Evolutionary conservation across 2,329 filamentous ascomycete species (phyloP).

Genomic region (Balansia obtecta): DNA sequence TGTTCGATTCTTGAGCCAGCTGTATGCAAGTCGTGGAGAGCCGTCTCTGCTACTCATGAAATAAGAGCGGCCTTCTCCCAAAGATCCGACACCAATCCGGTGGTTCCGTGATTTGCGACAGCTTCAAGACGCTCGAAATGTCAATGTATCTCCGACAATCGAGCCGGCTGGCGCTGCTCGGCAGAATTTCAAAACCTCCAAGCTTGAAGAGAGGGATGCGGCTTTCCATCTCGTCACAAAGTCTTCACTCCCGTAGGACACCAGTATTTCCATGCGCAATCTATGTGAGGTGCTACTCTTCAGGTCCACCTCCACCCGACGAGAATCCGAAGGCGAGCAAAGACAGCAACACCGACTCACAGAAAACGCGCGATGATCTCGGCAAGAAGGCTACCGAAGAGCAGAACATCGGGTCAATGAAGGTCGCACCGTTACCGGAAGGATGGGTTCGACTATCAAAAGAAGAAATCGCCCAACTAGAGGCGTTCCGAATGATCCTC

Average conservation of each 20-base stretch:
- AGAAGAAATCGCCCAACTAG: slow-evolving; percentile 38
- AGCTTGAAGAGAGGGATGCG: slow-evolving; percentile 34
- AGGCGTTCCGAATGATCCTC: slow-evolving; percentile 48
- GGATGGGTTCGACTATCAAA: slow-evolving; percentile 35
- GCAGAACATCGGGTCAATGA: slow-evolving; percentile 14
- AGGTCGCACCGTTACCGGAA: slow-evolving; percentile 24
- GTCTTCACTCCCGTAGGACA: slow-evolving; percentile 21
- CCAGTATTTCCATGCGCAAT: slow-evolving; percentile 21
- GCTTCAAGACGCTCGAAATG: slow-evolving; percentile 33
- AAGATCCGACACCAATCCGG: slow-evolving; percentile 16
- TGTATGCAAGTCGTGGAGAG: slow-evolving; percentile 7
- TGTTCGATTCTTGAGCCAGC: background rate
- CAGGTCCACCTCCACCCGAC: slow-evolving; percentile 25
- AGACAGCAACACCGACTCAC: slow-evolving; percentile 12
- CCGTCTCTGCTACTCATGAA: slow-evolving; percentile 19
- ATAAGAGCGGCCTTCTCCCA: slow-evolving; percentile 15
- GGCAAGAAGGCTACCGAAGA: slow-evolving; percentile 10
- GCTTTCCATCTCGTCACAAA: slow-evolving; percentile 18
- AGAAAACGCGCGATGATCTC: slow-evolving; percentile 8
- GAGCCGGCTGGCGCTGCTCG: slow-evolving; percentile 51
- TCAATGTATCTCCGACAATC: slow-evolving; percentile 54
- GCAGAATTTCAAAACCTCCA: slow-evolving; percentile 41
- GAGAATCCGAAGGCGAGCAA: slow-evolving; percentile 19
- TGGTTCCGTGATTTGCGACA: slow-evolving; percentile 21
- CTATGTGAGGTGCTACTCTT: slow-evolving; percentile 24